Evolutionary conservation across 768 basidiomycete species (phyloP).

Genomic region (Symmetrospora coprosmae): DNA sequence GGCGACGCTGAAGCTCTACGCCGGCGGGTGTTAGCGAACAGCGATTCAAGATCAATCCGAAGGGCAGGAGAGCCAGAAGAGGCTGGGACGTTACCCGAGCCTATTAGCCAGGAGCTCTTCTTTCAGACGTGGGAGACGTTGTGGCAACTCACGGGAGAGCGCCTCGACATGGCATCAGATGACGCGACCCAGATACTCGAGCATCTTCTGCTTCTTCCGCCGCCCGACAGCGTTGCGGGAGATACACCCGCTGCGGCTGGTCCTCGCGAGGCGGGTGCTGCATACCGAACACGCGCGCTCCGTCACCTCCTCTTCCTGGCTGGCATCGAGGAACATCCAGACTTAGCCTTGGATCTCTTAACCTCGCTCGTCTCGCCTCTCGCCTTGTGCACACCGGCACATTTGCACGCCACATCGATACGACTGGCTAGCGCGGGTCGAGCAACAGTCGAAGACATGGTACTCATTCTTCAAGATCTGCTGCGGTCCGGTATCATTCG

Average conservation of each 20-base stretch:
- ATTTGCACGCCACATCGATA: not conserved
- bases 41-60: too few relatives aligned
- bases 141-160: not conserved
- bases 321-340: constrained; percentile 4
- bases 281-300: too few relatives aligned
- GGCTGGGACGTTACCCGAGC: too few relatives aligned
- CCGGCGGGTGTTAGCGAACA: too few relatives aligned
- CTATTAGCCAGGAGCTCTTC: too few relatives aligned
- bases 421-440: not conserved
- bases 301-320: constrained; percentile 7
- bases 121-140: not conserved
- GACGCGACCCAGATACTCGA: not conserved
- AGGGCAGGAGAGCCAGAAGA: too few relatives aligned
- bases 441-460: not conserved
- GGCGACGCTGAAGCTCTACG: too few relatives aligned
- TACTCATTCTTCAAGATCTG: constrained; percentile 4
- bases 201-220: not conserved
- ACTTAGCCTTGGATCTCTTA: not conserved
- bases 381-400: not conserved
- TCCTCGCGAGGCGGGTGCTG: too few relatives aligned
- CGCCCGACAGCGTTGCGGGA: too few relatives aligned
- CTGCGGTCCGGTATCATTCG: not conserved
- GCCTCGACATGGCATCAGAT: not conserved
- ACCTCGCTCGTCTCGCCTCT: not conserved
- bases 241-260: too few relatives aligned